Percentiles rank a stretch among this genome's conserved stretches.
phyloP scores from a whole-genome alignment of 495 filamentous ascomycete species.

The Lophiotrema nucula region DNA sequence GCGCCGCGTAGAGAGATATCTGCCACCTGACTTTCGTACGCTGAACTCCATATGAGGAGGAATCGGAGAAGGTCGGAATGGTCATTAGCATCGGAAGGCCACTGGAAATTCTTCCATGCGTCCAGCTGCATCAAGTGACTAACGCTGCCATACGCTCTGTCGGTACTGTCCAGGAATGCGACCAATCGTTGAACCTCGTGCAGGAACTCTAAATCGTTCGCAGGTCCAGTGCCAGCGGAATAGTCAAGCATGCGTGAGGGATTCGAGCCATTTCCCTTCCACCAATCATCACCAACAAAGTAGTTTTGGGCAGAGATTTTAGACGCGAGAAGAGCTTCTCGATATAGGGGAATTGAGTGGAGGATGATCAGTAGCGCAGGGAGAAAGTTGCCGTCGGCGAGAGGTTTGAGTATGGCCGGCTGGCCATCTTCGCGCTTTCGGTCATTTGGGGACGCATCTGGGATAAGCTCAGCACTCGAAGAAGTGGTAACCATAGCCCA shows the following conservation, averaged over 20 bases:
- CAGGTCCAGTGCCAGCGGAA: conserved; percentile 48
- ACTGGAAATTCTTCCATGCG: neutral
- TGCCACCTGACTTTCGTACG: conserved; percentile 4
- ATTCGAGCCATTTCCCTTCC: conserved; percentile 69
- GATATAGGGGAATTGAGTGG: conserved; percentile 78
- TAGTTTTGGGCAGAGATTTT: conserved; percentile 58
- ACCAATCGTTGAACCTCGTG: conserved; percentile 74
- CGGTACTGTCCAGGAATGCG: conserved; percentile 77
- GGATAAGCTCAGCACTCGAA: conserved; percentile 50
- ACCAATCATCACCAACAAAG: conserved; percentile 74
- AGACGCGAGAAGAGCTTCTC: conserved; percentile 67
- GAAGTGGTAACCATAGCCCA: conserved; percentile 72
- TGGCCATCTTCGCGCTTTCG: conserved; percentile 58
- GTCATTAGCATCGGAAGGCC: conserved; percentile 13
- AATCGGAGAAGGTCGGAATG: conserved; percentile 26
- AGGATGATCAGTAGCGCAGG: conserved; percentile 72
- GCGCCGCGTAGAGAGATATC: neutral
- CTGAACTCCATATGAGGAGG: conserved; percentile 17
- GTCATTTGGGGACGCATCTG: conserved; percentile 58
- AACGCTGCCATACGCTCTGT: conserved; percentile 76
- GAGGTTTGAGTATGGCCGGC: conserved; percentile 73
- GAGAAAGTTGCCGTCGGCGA: conserved; percentile 57
- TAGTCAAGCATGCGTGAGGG: conserved; percentile 57
- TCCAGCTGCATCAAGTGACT: conserved; percentile 47
- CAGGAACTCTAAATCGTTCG: conserved; percentile 43